phyloP scores from a whole-genome alignment of 2,329 filamentous ascomycete genomes.

The Claviceps capensis region DNA sequence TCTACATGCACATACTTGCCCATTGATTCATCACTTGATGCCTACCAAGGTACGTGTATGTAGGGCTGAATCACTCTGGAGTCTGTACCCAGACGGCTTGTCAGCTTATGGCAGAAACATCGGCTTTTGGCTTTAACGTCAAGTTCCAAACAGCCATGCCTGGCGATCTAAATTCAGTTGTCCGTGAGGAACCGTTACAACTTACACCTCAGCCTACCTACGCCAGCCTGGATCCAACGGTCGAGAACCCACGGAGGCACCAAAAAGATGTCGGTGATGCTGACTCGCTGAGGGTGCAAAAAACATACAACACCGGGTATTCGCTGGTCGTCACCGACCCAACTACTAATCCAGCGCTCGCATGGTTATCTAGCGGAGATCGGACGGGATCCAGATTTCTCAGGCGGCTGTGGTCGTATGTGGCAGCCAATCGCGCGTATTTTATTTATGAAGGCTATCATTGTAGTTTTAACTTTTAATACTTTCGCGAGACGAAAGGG shows the following conservation, averaged over 20 bases:
- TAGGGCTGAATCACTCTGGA: no score
- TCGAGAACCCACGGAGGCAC: background rate
- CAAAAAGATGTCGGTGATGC: background rate
- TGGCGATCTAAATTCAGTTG: no score
- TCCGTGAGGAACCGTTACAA: no score
- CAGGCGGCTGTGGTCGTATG: slow-evolving; percentile 1
- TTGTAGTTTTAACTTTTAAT: no score
- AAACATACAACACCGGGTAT: slow-evolving; percentile 5
- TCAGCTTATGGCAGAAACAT: no score
- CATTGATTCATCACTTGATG: background rate
- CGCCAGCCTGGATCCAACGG: background rate
- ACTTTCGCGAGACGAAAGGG: no score
- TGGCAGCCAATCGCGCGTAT: fast-evolving
- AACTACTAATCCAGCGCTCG: slow-evolving; percentile 3
- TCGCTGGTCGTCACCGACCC: slow-evolving; percentile 6
- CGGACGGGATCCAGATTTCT: slow-evolving; percentile 2
- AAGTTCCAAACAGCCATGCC: no score
- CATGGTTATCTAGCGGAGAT: slow-evolving; percentile 1
- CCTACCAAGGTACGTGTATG: background rate
- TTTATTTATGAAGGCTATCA: background rate
- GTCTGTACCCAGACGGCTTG: no score
- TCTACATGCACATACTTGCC: no score
- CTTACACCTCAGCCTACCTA: no score
- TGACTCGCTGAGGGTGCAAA: background rate
- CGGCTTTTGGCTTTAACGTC: no score